Evolutionary conservation across 176 grass and related monocot species (phyloP).

Genomic region (Thinopyrum elongatum): DNA sequence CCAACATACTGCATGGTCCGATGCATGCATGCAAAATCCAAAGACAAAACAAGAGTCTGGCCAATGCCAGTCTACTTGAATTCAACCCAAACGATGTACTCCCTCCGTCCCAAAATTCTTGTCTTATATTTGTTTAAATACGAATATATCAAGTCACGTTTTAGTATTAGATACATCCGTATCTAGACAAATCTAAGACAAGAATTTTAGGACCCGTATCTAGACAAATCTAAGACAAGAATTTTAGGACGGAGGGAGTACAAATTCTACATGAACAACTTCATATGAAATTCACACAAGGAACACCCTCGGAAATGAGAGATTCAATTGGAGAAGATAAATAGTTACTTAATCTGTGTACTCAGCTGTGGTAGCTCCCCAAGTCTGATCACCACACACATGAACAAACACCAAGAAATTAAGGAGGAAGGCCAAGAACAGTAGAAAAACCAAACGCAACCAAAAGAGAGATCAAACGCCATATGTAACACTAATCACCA

Average conservation of each 20-base stretch:
- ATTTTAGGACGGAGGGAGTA: too few species aligned
- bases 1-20: background rate
- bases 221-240: too few species aligned
- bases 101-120: too few species aligned
- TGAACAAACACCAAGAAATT: constrained; percentile 34
- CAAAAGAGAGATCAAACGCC: constrained; percentile 38
- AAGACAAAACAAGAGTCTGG: background rate
- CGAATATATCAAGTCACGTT: too few species aligned
- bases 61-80: background rate
- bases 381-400: constrained; percentile 45
- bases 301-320: constrained; percentile 22
- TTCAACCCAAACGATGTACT: background rate
- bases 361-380: constrained; percentile 53
- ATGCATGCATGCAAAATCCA: background rate
- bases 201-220: too few species aligned
- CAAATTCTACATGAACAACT: constrained; percentile 27
- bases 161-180: too few species aligned
- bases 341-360: constrained; percentile 47
- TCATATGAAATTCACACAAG: background rate
- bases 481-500: constrained; percentile 63
- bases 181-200: too few species aligned
- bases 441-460: constrained; percentile 16
- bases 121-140: too few species aligned
- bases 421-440: constrained; percentile 23
- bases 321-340: constrained; percentile 21